phyloP scores from a whole-genome alignment of 495 filamentous ascomycete genomes.

The Penicillium macrosclerotiorum region DNA sequence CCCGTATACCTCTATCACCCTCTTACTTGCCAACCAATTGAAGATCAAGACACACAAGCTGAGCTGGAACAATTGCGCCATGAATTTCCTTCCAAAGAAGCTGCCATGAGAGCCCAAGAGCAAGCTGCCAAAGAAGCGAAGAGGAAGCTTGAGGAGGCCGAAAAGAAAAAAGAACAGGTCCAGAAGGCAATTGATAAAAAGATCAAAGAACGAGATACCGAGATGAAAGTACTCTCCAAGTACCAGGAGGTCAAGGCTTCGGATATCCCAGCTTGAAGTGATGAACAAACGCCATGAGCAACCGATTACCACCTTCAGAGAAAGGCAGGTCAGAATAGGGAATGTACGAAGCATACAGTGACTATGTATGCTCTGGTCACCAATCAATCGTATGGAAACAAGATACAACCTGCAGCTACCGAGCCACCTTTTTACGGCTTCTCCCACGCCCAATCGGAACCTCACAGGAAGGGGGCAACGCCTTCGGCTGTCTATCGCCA shows the following conservation, averaged over 20 bases:
- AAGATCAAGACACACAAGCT: constrained; percentile 24
- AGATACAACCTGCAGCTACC: too few relatives aligned
- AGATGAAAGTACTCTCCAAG: constrained; percentile 47
- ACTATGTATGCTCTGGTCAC: too few relatives aligned
- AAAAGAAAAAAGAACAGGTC: constrained; percentile 41
- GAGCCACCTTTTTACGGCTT: too few relatives aligned
- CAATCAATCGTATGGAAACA: too few relatives aligned
- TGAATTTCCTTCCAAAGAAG: constrained; percentile 36
- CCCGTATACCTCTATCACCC: constrained; percentile 38
- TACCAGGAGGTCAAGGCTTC: constrained; percentile 41
- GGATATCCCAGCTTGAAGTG: constrained; percentile 30
- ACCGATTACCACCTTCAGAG: neutral
- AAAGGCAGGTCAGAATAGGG: too few relatives aligned
- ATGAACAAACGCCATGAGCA: neutral
- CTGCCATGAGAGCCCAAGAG: constrained; percentile 40
- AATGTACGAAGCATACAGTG: too few relatives aligned
- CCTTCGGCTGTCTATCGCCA: too few relatives aligned
- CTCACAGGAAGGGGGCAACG: too few relatives aligned
- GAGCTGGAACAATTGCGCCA: constrained; percentile 39
- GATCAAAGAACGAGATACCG: constrained; percentile 42
- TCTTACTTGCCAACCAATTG: constrained; percentile 38
- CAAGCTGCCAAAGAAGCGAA: constrained; percentile 39
- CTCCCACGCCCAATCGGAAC: too few relatives aligned
- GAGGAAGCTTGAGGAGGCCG: constrained; percentile 36
- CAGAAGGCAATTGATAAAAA: constrained; percentile 48